Evolutionary conservation across 2,329 filamentous ascomycete genomes (phyloP), one percentile per base, ranked within the genome.

Genomic region (Neocucurbitaria cava): DNA sequence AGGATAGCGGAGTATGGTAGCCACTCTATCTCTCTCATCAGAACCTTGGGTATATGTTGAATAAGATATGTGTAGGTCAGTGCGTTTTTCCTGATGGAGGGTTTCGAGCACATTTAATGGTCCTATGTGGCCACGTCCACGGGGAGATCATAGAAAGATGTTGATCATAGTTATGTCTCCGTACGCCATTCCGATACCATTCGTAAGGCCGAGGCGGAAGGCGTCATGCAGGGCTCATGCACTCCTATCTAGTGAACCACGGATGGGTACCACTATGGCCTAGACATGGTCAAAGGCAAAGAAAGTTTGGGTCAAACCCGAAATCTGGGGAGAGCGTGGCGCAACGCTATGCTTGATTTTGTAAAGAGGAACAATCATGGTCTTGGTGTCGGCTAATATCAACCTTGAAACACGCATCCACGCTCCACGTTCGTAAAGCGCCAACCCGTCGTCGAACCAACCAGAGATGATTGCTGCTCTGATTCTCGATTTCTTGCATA

Each of bases 161-260:
- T 18, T 13, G 23, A 23, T 18, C 10, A 43, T 43, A 11, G 30
- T 33, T 18, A 35, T 46, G 10, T 20, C 17, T 36, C 21, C 10
- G 30, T n/a, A 18, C 3, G 20, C 23, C 30, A 41, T 33, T 15
- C 21, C 44, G 31, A 31, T 10, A 52, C 20, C 30, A 46, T 28
- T 47, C 18, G 26, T 41, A 20, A 21, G 18, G n/a, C 21, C n/a
- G 41, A 30, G 6, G 28, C 42, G 24, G 18, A 35, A 9, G 35
- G 52, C 30, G 24, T 33, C 46, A 49, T 49, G 54, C 52, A 60
- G 48, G 46, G 42, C 33, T 45, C 3, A 45, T 48, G 45, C 43
- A 62, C 18, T 28, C 24, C 26, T 50, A 58, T 54, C 48, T 50
- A 40, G 30, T 48, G 36, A 49, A 60, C 59, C 54, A 58, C 50